Conservation (phyloP, 2,329 filamentous ascomycete genomes). For the Knufia fluminis region DNA sequence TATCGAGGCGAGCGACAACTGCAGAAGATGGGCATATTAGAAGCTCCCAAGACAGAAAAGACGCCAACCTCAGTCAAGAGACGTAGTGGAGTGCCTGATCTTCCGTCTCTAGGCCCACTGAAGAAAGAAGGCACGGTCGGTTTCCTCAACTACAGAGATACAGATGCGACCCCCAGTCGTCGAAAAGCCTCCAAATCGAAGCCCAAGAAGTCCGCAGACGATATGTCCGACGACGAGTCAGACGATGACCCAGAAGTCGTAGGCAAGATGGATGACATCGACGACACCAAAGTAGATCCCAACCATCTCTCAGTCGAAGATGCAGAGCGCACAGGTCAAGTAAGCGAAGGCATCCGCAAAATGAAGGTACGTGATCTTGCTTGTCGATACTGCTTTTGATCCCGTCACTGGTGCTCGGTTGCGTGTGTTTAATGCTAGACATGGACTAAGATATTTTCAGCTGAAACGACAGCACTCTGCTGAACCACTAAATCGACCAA, state of each 20-base stretch:
- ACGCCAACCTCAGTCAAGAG: slow-evolving; percentile 56
- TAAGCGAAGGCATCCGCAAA: slow-evolving; percentile 55
- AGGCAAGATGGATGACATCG: slow-evolving; percentile 53
- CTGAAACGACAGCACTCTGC: slow-evolving; percentile 58
- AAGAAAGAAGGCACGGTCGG: slow-evolving; percentile 82
- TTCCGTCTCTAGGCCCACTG: slow-evolving; percentile 72
- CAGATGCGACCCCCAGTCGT: slow-evolving; percentile 40
- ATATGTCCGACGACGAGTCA: slow-evolving; percentile 69
- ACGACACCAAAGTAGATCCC: slow-evolving; percentile 46
- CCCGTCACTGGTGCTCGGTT: not conserved
- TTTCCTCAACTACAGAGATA: slow-evolving; percentile 79
- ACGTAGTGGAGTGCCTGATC: slow-evolving; percentile 73
- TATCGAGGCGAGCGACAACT: slow-evolving; percentile 94
- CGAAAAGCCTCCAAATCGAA: slow-evolving; percentile 44
- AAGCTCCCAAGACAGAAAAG: slow-evolving; percentile 55
- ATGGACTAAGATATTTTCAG: slow-evolving; percentile 31
- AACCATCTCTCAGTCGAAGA: slow-evolving; percentile 51
- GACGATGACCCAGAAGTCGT: slow-evolving; percentile 60
- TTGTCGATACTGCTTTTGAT: slow-evolving; percentile 1
- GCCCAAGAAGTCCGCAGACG: slow-evolving; percentile 45
- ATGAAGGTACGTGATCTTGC: slow-evolving; percentile 47
- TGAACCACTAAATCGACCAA: slow-evolving; percentile 36
- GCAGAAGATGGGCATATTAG: slow-evolving; percentile 87
- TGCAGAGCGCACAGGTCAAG: slow-evolving; percentile 49
- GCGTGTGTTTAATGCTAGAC: slow-evolving; percentile 20